Base-by-base conservation (phyloP, 352 stramenopile species). In the Globisporangium cylindrosporum region DNA sequence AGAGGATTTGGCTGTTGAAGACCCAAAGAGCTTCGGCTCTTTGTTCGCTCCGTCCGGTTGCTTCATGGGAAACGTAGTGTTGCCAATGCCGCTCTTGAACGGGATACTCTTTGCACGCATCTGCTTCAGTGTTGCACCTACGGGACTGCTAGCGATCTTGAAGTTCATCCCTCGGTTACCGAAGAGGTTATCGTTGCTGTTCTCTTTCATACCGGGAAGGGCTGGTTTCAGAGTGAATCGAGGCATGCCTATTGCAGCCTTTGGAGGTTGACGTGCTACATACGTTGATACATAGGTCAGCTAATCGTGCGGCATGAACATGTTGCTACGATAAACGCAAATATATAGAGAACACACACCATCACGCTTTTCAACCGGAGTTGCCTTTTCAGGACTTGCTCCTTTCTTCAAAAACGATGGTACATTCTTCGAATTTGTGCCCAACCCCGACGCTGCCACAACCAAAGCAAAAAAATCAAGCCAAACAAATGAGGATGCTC, bases 21-120 rank as follows among this genome's bases (percentile, higher is more conserved):
- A 34, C 48, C 49, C 51, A 25, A 68, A 38, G 4, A 2, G 4
- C 18, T 36, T 49, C 14, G 14, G 6, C 7, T 32, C 53, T 29
- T 58, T 68, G 18, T 18, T 22, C 14, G 7, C 54, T 6, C 32
- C n/a, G 20, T 8, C 20, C 14, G 38, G 41, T 3, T 57, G 54
- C 24, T 58, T 46, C 8, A 32, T 4, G 32, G 10, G 32, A 15
- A 62, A 48, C 14, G 32, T 8, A 29, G 56, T 14, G 29, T 62
- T 62, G n/a, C 56, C 56, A 22, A 61, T 9, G 32, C 22, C 36
- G 20, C 56, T 20, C 22, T 58, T 55, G 36, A 54, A 64, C 36
- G 41, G 6, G 56, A 20, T 34, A 20, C 32, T 9, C 25, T 38
- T 20, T 32, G 29, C 56, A 14, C 32, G 56, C 0, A 2, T 8